Conservation (phyloP, 78 protist species). For the Chrysochromulina tobinii region DNA sequence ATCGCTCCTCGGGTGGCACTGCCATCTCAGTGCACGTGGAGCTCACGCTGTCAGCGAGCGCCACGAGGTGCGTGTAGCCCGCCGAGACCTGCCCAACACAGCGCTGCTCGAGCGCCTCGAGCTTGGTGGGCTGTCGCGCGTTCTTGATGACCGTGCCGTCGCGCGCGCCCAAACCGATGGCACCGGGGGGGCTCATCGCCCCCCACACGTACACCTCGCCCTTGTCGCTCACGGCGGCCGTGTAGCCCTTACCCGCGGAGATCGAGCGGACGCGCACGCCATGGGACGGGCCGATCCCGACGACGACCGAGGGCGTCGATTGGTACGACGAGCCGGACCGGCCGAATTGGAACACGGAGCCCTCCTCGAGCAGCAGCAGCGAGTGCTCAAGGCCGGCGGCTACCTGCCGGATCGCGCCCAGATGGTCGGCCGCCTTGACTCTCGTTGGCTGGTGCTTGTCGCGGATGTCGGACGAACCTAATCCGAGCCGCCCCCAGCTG, state of each 20-base stretch:
- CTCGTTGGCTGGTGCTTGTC: neutral
- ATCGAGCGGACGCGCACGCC: neutral
- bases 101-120: no score
- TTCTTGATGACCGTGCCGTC: neutral
- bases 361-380: neutral
- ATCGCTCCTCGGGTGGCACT: no score
- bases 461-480: neutral
- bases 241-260: neutral
- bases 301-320: neutral
- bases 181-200: neutral
- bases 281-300: neutral
- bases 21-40: no score
- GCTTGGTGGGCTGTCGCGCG: no score
- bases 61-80: no score
- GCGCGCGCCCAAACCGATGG: neutral
- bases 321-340: neutral
- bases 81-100: no score
- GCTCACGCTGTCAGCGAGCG: no score
- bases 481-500: neutral
- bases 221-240: neutral
- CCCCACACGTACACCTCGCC: conserved; percentile 10
- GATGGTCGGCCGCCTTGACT: neutral
- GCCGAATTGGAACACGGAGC: neutral
- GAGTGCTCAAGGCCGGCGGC: neutral
- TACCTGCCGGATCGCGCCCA: neutral